A percentile compares a stretch with the other conserved stretches of the same genome.
These are phyloP conservation scores for Pleurotus pulmonarius DNA, from an alignment of 768 basidiomycete genomes.

Conservation along the genomic window DNA sequence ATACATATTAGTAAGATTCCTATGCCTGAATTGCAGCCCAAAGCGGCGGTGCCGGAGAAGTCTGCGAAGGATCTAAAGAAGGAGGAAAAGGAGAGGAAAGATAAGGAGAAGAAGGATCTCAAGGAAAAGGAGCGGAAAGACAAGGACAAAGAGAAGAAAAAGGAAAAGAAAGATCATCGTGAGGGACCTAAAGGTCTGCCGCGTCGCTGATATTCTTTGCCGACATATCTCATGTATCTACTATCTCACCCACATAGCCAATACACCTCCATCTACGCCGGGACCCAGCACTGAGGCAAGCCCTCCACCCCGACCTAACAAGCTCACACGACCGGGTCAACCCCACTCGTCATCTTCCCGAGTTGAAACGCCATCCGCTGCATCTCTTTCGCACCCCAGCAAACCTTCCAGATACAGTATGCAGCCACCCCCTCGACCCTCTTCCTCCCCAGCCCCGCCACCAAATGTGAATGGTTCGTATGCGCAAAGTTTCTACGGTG, in stretches of 20 bases:
- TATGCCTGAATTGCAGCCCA: slow-evolving; percentile 79
- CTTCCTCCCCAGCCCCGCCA: slow-evolving; percentile 11
- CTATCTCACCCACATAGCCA: slow-evolving; percentile 1
- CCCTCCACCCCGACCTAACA: slow-evolving; percentile 13
- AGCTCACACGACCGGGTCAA: slow-evolving; percentile 16
- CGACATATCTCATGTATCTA: neutral
- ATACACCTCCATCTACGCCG: slow-evolving; percentile 5
- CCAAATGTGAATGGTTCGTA: neutral
- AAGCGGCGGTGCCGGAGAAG: slow-evolving; percentile 18
- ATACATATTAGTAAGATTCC: slow-evolving; percentile 84
- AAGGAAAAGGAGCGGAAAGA: slow-evolving; percentile 24
- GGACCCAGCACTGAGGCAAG: neutral
- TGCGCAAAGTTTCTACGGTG: slow-evolving; percentile 6
- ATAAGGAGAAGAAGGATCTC: slow-evolving; percentile 32
- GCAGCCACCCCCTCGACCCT: slow-evolving; percentile 25
- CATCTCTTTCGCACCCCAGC: slow-evolving; percentile 39
- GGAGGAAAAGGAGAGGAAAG: slow-evolving; percentile 26
- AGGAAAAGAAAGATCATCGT: slow-evolving; percentile 18
- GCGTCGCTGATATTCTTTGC: neutral
- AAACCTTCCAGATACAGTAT: slow-evolving; percentile 33
- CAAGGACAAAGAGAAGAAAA: slow-evolving; percentile 32
- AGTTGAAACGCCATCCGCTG: slow-evolving; percentile 29
- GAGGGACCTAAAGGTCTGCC: slow-evolving; percentile 2
- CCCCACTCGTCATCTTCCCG: slow-evolving; percentile 20
- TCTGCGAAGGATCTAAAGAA: slow-evolving; percentile 24